Evolutionary conservation across 345 rosid genomes (phyloP).

Genomic region (Eutrema heterophyllum): DNA sequence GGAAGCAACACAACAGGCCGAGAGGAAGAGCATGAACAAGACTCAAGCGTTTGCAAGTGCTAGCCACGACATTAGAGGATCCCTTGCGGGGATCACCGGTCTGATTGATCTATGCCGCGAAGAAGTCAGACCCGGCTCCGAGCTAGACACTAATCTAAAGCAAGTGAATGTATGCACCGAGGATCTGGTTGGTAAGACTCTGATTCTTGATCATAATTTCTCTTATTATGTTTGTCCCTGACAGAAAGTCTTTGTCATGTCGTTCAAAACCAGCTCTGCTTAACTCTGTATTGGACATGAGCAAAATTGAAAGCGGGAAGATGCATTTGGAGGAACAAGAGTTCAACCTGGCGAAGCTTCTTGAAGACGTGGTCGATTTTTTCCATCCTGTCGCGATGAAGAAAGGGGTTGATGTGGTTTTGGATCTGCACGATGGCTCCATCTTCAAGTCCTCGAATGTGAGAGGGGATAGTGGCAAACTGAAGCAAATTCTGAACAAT

Average conservation of each 20-base stretch:
- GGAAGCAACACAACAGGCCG: conserved; percentile 79
- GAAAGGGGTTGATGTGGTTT: conserved; percentile 62
- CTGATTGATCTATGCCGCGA: conserved; percentile 43
- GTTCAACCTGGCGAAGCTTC: conserved; percentile 50
- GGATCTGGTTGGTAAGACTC: conserved; percentile 53
- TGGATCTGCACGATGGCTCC: conserved; percentile 63
- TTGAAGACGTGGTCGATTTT: conserved; percentile 59
- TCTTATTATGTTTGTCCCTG: neutral
- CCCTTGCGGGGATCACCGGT: conserved; percentile 59
- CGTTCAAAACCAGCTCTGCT: conserved; percentile 42
- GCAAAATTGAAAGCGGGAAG: conserved; percentile 84
- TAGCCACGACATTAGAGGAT: conserved; percentile 78
- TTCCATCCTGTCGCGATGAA: conserved; percentile 55
- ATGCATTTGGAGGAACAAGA: conserved; percentile 71
- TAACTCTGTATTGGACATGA: conserved; percentile 64
- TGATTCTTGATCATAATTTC: neutral
- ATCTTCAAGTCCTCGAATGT: conserved; percentile 42
- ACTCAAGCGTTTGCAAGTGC: conserved; percentile 66
- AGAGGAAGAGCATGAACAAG: conserved; percentile 71
- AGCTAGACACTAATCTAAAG: conserved; percentile 37
- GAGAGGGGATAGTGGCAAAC: conserved; percentile 58
- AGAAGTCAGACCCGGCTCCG: conserved; percentile 42
- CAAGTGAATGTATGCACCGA: conserved; percentile 49
- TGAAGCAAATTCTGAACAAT: conserved; percentile 58
- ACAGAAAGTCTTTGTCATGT: neutral